Base-by-base conservation (phyloP, 208 protist species). In the Trypanosoma cruzi region DNA sequence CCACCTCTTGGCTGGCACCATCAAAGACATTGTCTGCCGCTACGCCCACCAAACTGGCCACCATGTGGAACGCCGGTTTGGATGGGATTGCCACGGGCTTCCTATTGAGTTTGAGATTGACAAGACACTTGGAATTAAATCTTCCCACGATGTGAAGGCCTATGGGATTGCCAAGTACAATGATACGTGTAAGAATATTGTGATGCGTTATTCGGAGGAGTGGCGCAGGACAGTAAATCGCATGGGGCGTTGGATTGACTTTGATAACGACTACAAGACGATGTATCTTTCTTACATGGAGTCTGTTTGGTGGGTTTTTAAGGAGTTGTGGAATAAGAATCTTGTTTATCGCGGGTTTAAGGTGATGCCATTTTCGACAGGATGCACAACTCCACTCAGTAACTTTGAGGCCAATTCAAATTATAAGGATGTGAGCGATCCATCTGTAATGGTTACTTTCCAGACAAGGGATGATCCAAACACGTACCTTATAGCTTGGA, bases 81-180 rank as follows among this genome's bases (percentile, higher is more conserved):
- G 99, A 46, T 99, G 99, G 99, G 99, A 99, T 77, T 98, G 89
- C 68, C 98, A 99, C 85, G 99, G 99, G 40, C 92, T 99, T 13
- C 98, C 98, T 26, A 96, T 99, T 64, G 99, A 99, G 82, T 99
- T 98, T 80, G 99, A 99, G 79, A 99, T 99, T 68, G 99, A 99
- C 71, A 99, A 99, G 91, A 66, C 86, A 61, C 80, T 96, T 40
- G 81, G 80, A 63, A 92, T 96, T 75, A 97, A 97, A 75, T 90
- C 93, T 26, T 92, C 86, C 10, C 96, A 98, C 26, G 98, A 99
- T 61, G 96, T 99, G 8, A 50, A 92, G 26, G 92, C 98, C 52
- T 95, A 99, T 69, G 99, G 99, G 48, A 99, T 99, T 79, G 91
- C 62, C 13, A 95, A 92, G 16, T 99, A 99, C 92, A 99, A 99